phyloP scores from a whole-genome alignment of 2,329 filamentous ascomycete species.

The Lachnellula cervina region DNA sequence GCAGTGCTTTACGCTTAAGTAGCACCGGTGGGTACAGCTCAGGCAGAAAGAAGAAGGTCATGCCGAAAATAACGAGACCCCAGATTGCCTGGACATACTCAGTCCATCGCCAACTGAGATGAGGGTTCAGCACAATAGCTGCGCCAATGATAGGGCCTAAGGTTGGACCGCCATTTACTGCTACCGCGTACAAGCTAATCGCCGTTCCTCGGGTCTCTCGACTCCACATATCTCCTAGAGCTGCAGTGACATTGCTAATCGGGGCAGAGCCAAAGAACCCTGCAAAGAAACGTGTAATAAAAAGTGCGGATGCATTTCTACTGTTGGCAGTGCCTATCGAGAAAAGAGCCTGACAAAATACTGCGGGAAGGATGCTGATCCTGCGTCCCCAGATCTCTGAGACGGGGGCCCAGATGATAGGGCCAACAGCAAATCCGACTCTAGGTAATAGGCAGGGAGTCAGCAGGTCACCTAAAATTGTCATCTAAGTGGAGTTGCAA shows the following conservation, averaged over 20 bases:
- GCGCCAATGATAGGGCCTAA: slow-evolving; percentile 32
- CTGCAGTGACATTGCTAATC: slow-evolving; percentile 57
- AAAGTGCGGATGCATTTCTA: slow-evolving; percentile 52
- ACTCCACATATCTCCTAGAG: slow-evolving; percentile 57
- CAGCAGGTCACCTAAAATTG: too few relatives aligned
- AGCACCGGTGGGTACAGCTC: slow-evolving; percentile 45
- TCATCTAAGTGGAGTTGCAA: too few relatives aligned
- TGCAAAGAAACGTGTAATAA: slow-evolving; percentile 63
- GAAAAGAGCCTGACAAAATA: slow-evolving; percentile 54
- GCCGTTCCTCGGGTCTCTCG: slow-evolving; percentile 51
- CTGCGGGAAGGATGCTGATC: slow-evolving; percentile 53
- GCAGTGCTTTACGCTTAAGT: slow-evolving; percentile 32
- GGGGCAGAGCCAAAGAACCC: slow-evolving; percentile 59
- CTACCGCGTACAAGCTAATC: slow-evolving; percentile 59
- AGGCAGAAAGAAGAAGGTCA: slow-evolving; percentile 37
- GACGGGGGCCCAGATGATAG: slow-evolving; percentile 59
- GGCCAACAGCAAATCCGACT: slow-evolving; percentile 43
- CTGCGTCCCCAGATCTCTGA: slow-evolving; percentile 58
- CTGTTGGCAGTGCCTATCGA: slow-evolving; percentile 55
- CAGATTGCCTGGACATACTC: slow-evolving; percentile 36
- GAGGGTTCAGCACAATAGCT: slow-evolving; percentile 32
- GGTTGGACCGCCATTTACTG: slow-evolving; percentile 60
- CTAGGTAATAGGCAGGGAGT: slow-evolving; percentile 4
- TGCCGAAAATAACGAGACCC: slow-evolving; percentile 38
- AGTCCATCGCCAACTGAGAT: slow-evolving; percentile 34